Evolutionary conservation across 805 yeast species (phyloP).

Genomic region (Candida maesae): DNA sequence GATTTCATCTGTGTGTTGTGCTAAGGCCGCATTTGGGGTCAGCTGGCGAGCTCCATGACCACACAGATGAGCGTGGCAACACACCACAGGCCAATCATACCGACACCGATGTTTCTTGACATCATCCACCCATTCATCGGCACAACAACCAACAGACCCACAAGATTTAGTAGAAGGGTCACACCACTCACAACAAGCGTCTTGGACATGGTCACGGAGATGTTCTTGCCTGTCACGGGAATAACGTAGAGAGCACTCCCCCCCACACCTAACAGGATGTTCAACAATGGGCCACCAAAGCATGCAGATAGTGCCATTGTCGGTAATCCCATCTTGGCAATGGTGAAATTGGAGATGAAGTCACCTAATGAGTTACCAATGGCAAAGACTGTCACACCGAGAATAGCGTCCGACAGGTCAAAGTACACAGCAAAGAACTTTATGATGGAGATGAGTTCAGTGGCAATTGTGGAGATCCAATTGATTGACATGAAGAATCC

Average conservation of each 20-base stretch:
- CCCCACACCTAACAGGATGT: conserved; percentile 77
- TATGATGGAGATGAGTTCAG: conserved; percentile 56
- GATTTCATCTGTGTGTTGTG: too few relatives aligned
- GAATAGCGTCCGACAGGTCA: conserved; percentile 67
- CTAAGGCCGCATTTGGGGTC: too few relatives aligned
- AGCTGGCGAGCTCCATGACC: conserved; percentile 14
- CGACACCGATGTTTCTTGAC: conserved; percentile 37
- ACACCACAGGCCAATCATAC: conserved; percentile 26
- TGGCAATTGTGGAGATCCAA: conserved; percentile 56
- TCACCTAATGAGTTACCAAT: conserved; percentile 94
- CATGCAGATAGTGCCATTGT: conserved; percentile 94
- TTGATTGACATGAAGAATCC: conserved; percentile 70
- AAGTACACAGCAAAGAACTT: conserved; percentile 58
- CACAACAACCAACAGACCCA: conserved; percentile 36
- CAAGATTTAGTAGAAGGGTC: conserved; percentile 38
- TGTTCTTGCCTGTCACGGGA: conserved; percentile 15
- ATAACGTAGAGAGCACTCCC: conserved; percentile 55
- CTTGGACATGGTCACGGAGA: conserved; percentile 36
- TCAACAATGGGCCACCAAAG: conserved; percentile 87
- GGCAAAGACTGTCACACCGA: conserved; percentile 90
- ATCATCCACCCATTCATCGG: conserved; percentile 47
- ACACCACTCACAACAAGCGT: conserved; percentile 36
- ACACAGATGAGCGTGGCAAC: conserved; percentile 24
- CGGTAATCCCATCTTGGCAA: conserved; percentile 83
- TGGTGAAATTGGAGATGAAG: conserved; percentile 74